A percentile compares a stretch with the other conserved stretches of the same genome.
phyloP scores from a whole-genome alignment of 768 basidiomycete species.

The Suillus clintonianus region DNA sequence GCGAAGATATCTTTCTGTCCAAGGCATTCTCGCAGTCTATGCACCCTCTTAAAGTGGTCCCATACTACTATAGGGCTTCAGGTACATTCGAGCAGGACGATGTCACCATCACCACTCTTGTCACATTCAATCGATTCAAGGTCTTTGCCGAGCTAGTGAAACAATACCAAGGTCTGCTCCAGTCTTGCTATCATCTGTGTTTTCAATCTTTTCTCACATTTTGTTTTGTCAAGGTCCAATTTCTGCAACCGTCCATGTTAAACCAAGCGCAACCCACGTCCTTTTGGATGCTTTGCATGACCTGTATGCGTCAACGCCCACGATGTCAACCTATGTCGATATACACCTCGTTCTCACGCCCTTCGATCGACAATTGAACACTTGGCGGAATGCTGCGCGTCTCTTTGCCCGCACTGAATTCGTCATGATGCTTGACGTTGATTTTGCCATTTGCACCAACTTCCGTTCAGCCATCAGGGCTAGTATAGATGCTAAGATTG shows the following conservation, averaged over 20 bases:
- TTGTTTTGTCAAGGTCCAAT: slow-evolving; percentile 64
- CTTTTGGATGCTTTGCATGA: slow-evolving; percentile 64
- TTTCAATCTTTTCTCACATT: not conserved
- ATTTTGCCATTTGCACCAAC: slow-evolving; percentile 84
- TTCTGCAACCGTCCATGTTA: slow-evolving; percentile 80
- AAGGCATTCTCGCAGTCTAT: slow-evolving; percentile 71
- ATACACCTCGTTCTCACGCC: slow-evolving; percentile 84
- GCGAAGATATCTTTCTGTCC: slow-evolving; percentile 58
- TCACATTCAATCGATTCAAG: slow-evolving; percentile 77
- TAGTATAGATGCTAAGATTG: slow-evolving; percentile 34
- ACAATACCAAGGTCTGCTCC: slow-evolving; percentile 66
- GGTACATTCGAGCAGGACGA: slow-evolving; percentile 59
- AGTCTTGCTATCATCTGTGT: not conserved
- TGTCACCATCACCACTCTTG: slow-evolving; percentile 83
- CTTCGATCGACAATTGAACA: slow-evolving; percentile 84
- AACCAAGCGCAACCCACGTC: slow-evolving; percentile 38
- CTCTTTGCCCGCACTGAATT: slow-evolving; percentile 82
- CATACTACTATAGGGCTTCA: slow-evolving; percentile 77
- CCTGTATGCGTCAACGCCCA: slow-evolving; percentile 66
- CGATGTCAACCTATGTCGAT: slow-evolving; percentile 72
- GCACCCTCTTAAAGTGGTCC: slow-evolving; percentile 74
- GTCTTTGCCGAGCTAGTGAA: slow-evolving; percentile 73
- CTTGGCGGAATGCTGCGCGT: slow-evolving; percentile 86
- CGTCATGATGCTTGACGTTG: slow-evolving; percentile 91
- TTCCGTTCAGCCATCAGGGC: slow-evolving; percentile 61